These are phyloP conservation scores for Dictyostelium brefeldianum DNA, from an alignment of 78 protist species.

Conservation along the genomic window DNA sequence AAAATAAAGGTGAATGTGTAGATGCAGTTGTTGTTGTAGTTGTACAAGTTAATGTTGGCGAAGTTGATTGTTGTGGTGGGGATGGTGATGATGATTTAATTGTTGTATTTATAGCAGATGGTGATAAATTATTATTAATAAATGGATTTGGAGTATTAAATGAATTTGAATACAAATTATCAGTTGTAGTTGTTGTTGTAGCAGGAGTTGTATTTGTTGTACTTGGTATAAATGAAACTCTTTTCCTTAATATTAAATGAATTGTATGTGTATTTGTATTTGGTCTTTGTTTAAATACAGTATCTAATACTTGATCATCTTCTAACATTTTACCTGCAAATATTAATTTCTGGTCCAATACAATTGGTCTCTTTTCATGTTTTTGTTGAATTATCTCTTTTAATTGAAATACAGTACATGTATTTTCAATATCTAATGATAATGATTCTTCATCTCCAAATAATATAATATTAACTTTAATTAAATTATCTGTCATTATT, in stretches of 20 bases:
- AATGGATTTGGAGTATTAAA: slow-evolving; percentile 26
- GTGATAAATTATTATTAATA: neutral
- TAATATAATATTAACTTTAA: slow-evolving; percentile 1
- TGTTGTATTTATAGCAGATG: neutral
- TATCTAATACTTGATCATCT: neutral
- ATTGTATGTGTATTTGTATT: neutral
- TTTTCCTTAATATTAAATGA: slow-evolving; percentile 1
- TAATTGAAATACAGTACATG: neutral
- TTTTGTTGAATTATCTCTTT: neutral
- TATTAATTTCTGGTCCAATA: neutral
- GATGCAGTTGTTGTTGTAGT: neutral
- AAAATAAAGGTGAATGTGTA: neutral
- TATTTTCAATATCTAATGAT: neutral
- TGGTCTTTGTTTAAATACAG: slow-evolving; percentile 7
- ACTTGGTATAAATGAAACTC: neutral
- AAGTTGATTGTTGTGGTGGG: neutral
- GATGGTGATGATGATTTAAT: neutral
- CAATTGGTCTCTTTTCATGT: slow-evolving; percentile 1
- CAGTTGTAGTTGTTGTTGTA: neutral
- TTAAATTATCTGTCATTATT: no score
- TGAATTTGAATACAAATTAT: neutral
- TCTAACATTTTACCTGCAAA: slow-evolving; percentile 21
- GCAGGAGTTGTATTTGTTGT: no score
- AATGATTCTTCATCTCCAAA: slow-evolving; percentile 13
- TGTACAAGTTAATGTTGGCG: neutral